Evolutionary conservation across 2,329 filamentous ascomycete species (phyloP), one percentile per base, ranked within the genome.

Genomic region (Ramichloridium luteum): DNA sequence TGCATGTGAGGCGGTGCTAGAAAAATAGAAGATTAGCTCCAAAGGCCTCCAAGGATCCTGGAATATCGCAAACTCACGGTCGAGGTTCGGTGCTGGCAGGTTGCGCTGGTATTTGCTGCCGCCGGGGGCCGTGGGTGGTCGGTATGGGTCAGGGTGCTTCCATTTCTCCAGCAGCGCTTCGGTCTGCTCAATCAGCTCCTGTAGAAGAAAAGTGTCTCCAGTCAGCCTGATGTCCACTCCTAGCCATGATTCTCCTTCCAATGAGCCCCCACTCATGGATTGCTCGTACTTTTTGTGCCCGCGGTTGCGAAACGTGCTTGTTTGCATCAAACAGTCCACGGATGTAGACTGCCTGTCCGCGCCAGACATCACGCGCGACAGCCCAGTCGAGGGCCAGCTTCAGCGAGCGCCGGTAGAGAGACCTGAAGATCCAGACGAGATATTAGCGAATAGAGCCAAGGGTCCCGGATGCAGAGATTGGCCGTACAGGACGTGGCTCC

Each of bases 31-130:
- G 23, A 37, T 28, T 33, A 23, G 18, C 12, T 26, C 12, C 13
- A 17, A 4, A 4, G n/a, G 12, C 14, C 8, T 28, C 13, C 11
- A 15, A 13, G 28, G 8, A 18, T 13, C 14, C 13, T 25, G 15
- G 13, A 20, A 29, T 13, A 14, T 4, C 11, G 14, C 20, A 13
- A 13, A 48, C 83, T 70, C 65, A 94, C 88, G 77, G 42, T 84
- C 79, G 36, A 92, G 65, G 46, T 78, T 76, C 18, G 78, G 85
- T 36, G 74, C 71, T 18, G 84, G 82, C 33, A 96, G 58, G 60
- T 98, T 98, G 57, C 90, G 74, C 64, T 96, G 90, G 60, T 80
- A 96, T 70, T 96, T 96, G 43, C 84, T 93, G 46, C 88, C 90
- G 70, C 90, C 90, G 8, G 90, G 90, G 23, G 90, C 88, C 25